Evolutionary conservation across 345 rosid species (phyloP), one percentile per base, ranked within the genome.

Genomic region (Hibiscus syriacus): DNA sequence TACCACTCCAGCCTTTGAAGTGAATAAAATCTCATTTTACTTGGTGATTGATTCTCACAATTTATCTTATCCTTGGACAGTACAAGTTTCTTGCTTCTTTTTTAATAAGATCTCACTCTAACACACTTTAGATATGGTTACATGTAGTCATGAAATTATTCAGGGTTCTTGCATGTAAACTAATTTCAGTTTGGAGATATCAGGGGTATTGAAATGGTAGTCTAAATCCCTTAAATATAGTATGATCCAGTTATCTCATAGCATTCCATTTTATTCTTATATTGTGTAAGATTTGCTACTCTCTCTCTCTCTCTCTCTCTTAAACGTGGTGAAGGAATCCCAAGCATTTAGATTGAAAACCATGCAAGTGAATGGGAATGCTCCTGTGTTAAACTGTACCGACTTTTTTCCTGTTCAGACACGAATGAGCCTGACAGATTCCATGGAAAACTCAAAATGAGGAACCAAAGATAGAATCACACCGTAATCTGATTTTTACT

Each of bases 181-280:
- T 41, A 62, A 14, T 62, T 23, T 62, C 66, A 2, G 7, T 41
- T 39, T 62, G 66, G 52, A 41, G 52, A 23, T 62, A 62, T 22
- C 50, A 3, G 66, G 32, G 66, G 3, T 39, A 39, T 13, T 62
- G 6, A 56, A 56, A 16, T 9, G 36, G 62, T n/a, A 29, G 61
- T 29, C 29, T 54, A 11, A 54, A 29, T 56, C 20, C 60, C 62
- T 56, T 56, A n/a, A 13, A 55, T 5, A 13, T 26, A 27, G 19
- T 56, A 10, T 56, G 39, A 56, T 16, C 62, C 29, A 27, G 39
- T 29, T 29, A 14, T 56, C 2, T n/a, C 22, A 16, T 17, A 56
- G 38, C 62, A 56, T 27, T 56, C 13, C 62, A 29, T 56, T 14
- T 55, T 55, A 26, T 55, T 27, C 60, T 17, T 27, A 13, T 6